Conservation (phyloP, 2,329 filamentous ascomycete species). For the Aureobasidium vineae region DNA sequence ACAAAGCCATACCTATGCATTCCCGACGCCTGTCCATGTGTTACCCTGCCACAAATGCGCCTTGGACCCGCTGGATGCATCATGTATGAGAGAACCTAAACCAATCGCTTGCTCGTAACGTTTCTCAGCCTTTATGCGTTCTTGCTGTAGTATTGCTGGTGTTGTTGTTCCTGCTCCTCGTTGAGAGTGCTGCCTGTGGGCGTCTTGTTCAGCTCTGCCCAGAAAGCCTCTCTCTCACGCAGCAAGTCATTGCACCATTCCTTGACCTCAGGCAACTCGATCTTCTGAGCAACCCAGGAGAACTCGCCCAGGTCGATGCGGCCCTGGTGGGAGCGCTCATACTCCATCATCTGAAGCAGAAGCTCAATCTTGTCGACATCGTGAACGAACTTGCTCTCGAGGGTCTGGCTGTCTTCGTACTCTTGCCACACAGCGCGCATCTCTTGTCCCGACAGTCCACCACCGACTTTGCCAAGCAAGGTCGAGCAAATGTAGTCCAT, state of each 20-base stretch:
- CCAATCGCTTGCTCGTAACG: background rate
- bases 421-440: constrained; percentile 86
- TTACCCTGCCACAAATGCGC: constrained; percentile 16
- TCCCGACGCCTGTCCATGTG: constrained; percentile 8
- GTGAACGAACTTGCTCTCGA: constrained; percentile 87
- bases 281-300: constrained; percentile 68
- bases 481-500: constrained; percentile 84
- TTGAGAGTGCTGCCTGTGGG: constrained; percentile 32
- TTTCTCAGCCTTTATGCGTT: background rate
- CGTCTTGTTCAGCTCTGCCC: constrained; percentile 50
- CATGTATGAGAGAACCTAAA: background rate
- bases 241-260: constrained; percentile 76
- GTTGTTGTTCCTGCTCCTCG: constrained; percentile 34
- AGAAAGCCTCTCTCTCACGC: constrained; percentile 71
- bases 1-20: constrained; percentile 12
- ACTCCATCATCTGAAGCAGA: constrained; percentile 92
- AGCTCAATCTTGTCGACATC: constrained; percentile 98
- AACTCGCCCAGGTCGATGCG: constrained; percentile 82
- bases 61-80: constrained; percentile 14
- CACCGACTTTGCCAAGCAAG: constrained; percentile 71
- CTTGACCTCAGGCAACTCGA: constrained; percentile 74
- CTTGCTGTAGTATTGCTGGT: constrained; percentile 40
- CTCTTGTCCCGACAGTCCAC: constrained; percentile 66
- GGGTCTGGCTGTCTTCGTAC: constrained; percentile 83
- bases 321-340: constrained; percentile 70